phyloP scores from a whole-genome alignment of 352 stramenopile species.

The Phytophthora multivora region DNA sequence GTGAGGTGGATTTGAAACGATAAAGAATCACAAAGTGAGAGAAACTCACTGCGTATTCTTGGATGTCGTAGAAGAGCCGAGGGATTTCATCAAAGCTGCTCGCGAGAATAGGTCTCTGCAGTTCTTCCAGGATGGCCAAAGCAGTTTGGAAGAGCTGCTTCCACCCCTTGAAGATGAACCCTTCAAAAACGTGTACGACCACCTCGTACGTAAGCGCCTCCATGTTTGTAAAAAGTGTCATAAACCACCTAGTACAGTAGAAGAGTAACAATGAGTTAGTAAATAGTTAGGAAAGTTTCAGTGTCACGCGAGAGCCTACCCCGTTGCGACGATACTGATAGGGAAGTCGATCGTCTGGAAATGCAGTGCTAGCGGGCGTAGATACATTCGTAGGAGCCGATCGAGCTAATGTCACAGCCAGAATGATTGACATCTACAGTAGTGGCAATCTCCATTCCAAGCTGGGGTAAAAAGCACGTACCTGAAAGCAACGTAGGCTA shows the following conservation, averaged over 20 bases:
- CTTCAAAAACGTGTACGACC: constrained; percentile 64
- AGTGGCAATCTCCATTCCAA: not conserved
- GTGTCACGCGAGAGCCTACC: constrained; percentile 28
- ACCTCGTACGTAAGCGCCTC: constrained; percentile 67
- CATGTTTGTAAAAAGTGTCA: constrained; percentile 84
- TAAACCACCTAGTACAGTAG: constrained; percentile 63
- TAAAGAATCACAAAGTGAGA: no score
- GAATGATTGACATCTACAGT: not conserved
- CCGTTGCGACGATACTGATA: constrained; percentile 69
- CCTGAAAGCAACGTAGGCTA: constrained; percentile 70
- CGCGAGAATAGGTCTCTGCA: constrained; percentile 55
- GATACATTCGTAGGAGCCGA: constrained; percentile 42
- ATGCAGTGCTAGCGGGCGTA: constrained; percentile 50
- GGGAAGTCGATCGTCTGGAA: constrained; percentile 67
- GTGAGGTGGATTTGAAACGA: no score
- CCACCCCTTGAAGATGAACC: constrained; percentile 74
- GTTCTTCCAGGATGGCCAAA: constrained; percentile 55
- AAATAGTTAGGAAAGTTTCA: not conserved
- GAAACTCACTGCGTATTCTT: constrained; percentile 56
- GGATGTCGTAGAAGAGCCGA: constrained; percentile 77
- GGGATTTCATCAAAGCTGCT: constrained; percentile 76
- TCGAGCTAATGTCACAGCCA: constrained; percentile 44
- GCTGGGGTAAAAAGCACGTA: constrained; percentile 12
- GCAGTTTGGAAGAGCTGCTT: constrained; percentile 74
- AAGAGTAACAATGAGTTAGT: not conserved